Evolutionary conservation across 371 early-diverging fungal genomes (phyloP).

Genomic region (Mucor indicus): DNA sequence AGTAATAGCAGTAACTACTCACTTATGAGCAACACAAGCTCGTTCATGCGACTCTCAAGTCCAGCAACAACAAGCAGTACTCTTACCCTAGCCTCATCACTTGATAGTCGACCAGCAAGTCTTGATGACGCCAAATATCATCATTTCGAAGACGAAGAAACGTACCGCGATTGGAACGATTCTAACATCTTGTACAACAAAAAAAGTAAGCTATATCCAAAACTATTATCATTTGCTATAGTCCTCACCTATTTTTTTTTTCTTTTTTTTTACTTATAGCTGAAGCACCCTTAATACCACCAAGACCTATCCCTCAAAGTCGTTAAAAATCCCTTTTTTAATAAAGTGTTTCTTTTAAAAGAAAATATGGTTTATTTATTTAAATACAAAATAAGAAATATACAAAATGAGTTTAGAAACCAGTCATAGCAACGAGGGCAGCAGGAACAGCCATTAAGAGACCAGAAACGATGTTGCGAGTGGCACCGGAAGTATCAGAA

Average conservation of each 20-base stretch:
- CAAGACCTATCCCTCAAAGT: slow-evolving; percentile 3
- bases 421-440: slow-evolving; percentile 18
- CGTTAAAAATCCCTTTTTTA: neutral
- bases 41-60: slow-evolving; percentile 29
- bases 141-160: neutral
- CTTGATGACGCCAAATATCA: slow-evolving; percentile 27
- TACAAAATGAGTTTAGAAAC: slow-evolving; percentile 15
- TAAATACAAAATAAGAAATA: neutral
- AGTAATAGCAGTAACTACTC: slow-evolving; percentile 36
- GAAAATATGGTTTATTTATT: neutral
- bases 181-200: neutral
- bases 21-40: slow-evolving; percentile 27
- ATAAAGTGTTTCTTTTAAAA: neutral
- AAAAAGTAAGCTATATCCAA: neutral
- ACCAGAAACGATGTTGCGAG: slow-evolving; percentile 11
- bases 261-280: neutral
- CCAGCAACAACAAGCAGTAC: slow-evolving; percentile 21
- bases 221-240: too few relatives aligned
- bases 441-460: slow-evolving; percentile 16
- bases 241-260: neutral
- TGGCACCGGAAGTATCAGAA: slow-evolving; percentile 4
- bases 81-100: slow-evolving; percentile 13
- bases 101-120: slow-evolving; percentile 31
- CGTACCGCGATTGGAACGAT: too few relatives aligned
- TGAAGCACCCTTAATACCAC: slow-evolving; percentile 14